Percentiles rank a stretch among this genome's conserved stretches.
phyloP scores from a whole-genome alignment of 148 eudicot species.

The Selenicereus undatus region DNA sequence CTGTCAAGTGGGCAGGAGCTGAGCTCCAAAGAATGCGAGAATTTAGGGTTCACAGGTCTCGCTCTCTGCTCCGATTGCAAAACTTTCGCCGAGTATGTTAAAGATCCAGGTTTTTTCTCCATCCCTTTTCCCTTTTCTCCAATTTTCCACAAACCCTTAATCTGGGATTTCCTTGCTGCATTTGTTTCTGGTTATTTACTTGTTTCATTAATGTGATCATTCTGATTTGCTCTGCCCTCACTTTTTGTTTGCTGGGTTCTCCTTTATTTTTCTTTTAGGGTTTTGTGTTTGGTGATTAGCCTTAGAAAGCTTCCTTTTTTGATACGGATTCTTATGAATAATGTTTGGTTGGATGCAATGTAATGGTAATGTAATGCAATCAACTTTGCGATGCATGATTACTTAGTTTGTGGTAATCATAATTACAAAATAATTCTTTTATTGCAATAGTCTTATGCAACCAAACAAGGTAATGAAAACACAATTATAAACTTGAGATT shows the following conservation, averaged over 20 bases:
- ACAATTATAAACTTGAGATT: no score
- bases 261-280: not conserved
- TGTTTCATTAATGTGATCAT: not conserved
- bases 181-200: not conserved
- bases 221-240: not conserved
- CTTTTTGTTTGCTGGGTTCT: not conserved
- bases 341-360: no score
- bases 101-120: slow-evolving; percentile 58
- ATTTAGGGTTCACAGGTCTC: slow-evolving; percentile 77
- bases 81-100: slow-evolving; percentile 70
- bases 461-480: no score
- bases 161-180: not conserved
- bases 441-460: no score
- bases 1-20: slow-evolving; percentile 41
- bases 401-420: no score
- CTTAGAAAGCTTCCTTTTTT: not conserved
- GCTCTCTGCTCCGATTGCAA: slow-evolving; percentile 90
- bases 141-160: not conserved
- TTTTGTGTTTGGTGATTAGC: not conserved
- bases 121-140: not conserved
- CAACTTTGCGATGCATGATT: no score
- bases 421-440: no score
- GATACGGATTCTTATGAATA: not conserved
- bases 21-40: slow-evolving; percentile 71
- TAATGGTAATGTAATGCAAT: no score